Base-by-base conservation (phyloP, 176 grass and related monocot genomes). In the Stipa capillata region DNA sequence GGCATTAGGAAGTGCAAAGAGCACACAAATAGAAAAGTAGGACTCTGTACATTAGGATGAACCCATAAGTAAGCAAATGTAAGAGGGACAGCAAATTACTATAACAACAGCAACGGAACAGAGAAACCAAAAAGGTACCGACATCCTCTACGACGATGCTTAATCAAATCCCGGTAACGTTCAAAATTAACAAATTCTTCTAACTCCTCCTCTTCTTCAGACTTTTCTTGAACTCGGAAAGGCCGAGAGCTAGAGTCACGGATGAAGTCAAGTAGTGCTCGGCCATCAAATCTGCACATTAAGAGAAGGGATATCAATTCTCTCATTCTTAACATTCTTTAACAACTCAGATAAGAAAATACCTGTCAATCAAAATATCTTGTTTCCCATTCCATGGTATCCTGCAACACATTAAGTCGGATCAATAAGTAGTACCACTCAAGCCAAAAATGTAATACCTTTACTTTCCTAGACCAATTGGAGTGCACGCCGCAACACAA, bases 101-200 rank as follows among this genome's bases (percentile, higher is more conserved):
- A 84, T 32, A 79, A 51, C 44, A 72, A 85, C n/a, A 62, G 51
- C 56, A 77, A 84, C 35, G 51, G 43, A 72, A 66, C 63, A 74
- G 53, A 85, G 83, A 94, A 94, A 93, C 69, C 75, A 87, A 93
- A 95, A 88, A 87, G 85, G 80, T 99, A 99, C 97, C 90, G 82
- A 99, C 97, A 99, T 99, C 97, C 97, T 99, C 97, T 99, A 69
- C 86, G 90, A 18, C 84, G 97, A 86, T 93, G 92, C 90, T 99
- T 99, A 99, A 99, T 99, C 88, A 99, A 93, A 94, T 99, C 97
- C 74, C 92, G 87, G 55, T 95, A 99, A 91, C 97, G 90, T 87
- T 99, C 97, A 89, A 99, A 99, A 95, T 91, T 99, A 92, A 96
- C 97, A 99, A 99, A 95, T 80, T 99, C 92, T 68, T 95, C 97